A percentile compares a stretch with the other conserved stretches of the same genome.
These are phyloP conservation scores for Acanthamoeba triangularis DNA, from an alignment of 208 protist genomes.

Conservation along the genomic window DNA sequence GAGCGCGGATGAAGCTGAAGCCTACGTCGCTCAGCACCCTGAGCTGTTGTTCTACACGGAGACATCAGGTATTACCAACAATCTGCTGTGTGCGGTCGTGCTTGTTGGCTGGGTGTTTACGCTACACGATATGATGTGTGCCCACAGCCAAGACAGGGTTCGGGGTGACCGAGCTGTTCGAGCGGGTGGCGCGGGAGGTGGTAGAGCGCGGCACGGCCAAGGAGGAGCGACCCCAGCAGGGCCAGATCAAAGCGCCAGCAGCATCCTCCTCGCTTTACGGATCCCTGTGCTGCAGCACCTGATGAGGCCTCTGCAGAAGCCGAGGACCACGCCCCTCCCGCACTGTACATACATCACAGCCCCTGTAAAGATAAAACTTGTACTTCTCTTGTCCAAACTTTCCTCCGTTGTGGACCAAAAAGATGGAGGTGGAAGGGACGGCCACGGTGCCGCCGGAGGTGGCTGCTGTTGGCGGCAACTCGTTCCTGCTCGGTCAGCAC, in stretches of 20 bases:
- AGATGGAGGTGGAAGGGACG: neutral
- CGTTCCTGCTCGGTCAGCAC: neutral
- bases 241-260: neutral
- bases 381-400: neutral
- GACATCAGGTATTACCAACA: neutral
- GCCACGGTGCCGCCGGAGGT: neutral
- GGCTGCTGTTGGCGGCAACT: neutral
- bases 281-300: neutral
- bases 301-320: neutral
- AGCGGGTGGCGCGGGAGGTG: neutral
- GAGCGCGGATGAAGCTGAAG: neutral
- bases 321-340: neutral
- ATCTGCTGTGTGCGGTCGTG: neutral
- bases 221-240: slow-evolving; percentile 26
- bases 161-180: neutral
- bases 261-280: neutral
- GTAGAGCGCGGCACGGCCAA: neutral
- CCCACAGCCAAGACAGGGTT: slow-evolving; percentile 16
- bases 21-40: neutral
- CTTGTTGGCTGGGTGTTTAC: neutral
- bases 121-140: neutral
- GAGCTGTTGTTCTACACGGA: slow-evolving; percentile 6
- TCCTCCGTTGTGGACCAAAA: neutral
- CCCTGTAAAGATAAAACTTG: neutral
- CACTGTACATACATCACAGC: neutral